These are phyloP conservation scores for Sedum album DNA, from an alignment of 164 flowering plant species.

Conservation along the genomic window DNA sequence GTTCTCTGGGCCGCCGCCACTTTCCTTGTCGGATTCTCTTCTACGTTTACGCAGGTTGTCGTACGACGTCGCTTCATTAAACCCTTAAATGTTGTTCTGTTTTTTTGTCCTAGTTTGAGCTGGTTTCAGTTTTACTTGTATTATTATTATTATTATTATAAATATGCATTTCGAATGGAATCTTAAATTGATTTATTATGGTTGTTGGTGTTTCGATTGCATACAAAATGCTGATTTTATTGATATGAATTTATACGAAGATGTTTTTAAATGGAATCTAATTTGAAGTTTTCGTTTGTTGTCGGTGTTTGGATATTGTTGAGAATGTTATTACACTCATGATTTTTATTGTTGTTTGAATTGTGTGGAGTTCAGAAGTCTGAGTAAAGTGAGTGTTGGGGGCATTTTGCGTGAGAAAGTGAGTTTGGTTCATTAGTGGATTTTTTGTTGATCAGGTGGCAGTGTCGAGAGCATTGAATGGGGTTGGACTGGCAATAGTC, in stretches of 20 bases:
- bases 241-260: too few relatives aligned
- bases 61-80: neutral
- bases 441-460: conserved; percentile 50
- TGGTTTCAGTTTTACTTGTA: too few relatives aligned
- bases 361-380: neutral
- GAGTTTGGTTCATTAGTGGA: neutral
- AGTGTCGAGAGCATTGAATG: conserved; percentile 75
- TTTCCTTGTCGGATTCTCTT: conserved; percentile 73
- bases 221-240: too few relatives aligned
- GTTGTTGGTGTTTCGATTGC: too few relatives aligned
- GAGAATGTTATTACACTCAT: too few relatives aligned
- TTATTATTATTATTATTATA: too few relatives aligned
- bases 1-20: conserved; percentile 91
- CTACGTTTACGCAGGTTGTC: conserved; percentile 60
- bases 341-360: neutral
- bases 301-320: neutral
- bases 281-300: too few relatives aligned
- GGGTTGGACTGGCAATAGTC: conserved; percentile 85
- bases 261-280: too few relatives aligned
- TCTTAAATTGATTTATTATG: neutral
- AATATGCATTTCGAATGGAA: too few relatives aligned
- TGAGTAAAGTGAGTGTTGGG: too few relatives aligned
- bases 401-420: neutral
- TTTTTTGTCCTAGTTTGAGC: neutral
- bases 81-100: neutral